Evolutionary conservation across 169 alveolate species (phyloP), one percentile per base, ranked within the genome.

Genomic region (Plasmodium coatneyi): DNA sequence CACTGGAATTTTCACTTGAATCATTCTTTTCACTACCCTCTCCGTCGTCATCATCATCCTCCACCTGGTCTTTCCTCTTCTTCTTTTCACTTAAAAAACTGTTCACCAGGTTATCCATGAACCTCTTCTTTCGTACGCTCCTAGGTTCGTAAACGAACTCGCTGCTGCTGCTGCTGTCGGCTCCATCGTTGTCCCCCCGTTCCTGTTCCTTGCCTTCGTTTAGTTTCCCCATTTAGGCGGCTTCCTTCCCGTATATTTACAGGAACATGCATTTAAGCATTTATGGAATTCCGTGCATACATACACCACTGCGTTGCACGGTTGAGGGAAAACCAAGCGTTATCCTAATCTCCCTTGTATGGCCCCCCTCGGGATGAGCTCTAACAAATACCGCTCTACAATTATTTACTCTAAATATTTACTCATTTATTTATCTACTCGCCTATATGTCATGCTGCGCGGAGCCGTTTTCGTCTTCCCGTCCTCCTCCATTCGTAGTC

Each of bases 111-210:
- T 92, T 39, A 60, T 92, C 92, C 90, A 79, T 43, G 22, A 92
- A 71, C n/a, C 94, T 84, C 52, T 83, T 54, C 74, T 71, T 80
- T 34, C 83, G 87, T 25, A 76, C 52, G 76, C 83, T 86, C 91
- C 82, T 34, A 3, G 95, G 92, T 71, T 95, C 91, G 60, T 84
- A 76, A 5, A 92, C 84, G 39, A 87, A 84, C 28, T 81, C 92
- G 1, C 49, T 66, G 82, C 83, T 39, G 49, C 82, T 52, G 78
- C 82, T 52, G 25, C 76, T 91, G 39, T 52, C 74, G 46, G 78
- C 36, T 25, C 34, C 56, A 25, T 60, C 79, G 36, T 49, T 66
- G 5, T 36, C 79, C 32, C 52, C 79, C 6, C 56, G 16, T 46
- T 5, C 52, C 25, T 49, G n/a, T 49, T 34, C 39, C 30, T 43